These are phyloP conservation scores for Dalbergia cultrata DNA, from an alignment of 306 rosid genomes.

Conservation along the genomic window DNA sequence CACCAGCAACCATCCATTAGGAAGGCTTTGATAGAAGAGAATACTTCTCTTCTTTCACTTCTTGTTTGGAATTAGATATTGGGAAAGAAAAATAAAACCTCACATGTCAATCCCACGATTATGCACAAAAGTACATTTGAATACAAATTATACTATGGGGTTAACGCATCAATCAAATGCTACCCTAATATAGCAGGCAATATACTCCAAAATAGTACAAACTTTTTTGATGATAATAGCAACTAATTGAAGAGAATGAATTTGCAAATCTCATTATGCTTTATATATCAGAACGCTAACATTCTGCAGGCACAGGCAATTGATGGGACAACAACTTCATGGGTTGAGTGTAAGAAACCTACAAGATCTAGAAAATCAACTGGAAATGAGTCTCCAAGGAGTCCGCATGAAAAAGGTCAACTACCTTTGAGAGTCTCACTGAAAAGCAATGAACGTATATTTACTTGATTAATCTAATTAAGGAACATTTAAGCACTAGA, in stretches of 20 bases:
- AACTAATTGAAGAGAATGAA: not conserved
- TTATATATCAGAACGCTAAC: conserved; percentile 27
- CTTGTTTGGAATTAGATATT: not conserved
- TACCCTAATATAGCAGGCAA: not conserved
- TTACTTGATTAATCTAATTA: conserved; percentile 21
- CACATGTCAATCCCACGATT: not conserved
- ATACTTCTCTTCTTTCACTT: not conserved
- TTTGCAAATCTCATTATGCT: conserved; percentile 22
- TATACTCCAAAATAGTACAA: conserved; percentile 6
- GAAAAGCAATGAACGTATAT: conserved; percentile 14
- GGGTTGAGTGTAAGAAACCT: conserved; percentile 66
- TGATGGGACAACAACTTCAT: conserved; percentile 74
- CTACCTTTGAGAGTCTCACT: conserved; percentile 11
- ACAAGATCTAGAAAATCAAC: conserved; percentile 68
- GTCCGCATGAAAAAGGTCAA: conserved; percentile 74
- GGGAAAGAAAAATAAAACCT: not conserved
- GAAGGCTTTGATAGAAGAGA: conserved; percentile 6
- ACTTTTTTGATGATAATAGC: not conserved
- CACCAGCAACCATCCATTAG: conserved; percentile 16
- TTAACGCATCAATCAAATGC: conserved; percentile 11
- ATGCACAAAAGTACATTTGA: not conserved
- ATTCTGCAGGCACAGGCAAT: conserved; percentile 55
- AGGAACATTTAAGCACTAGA: conserved; percentile 5
- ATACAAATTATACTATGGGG: conserved; percentile 15
- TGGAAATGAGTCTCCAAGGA: conserved; percentile 70